A percentile compares a stretch with the other conserved stretches of the same genome.
These are phyloP conservation scores for Neopestalotiopsis sp. DNA, from an alignment of 2,329 filamentous ascomycete species.

Conservation along the genomic window DNA sequence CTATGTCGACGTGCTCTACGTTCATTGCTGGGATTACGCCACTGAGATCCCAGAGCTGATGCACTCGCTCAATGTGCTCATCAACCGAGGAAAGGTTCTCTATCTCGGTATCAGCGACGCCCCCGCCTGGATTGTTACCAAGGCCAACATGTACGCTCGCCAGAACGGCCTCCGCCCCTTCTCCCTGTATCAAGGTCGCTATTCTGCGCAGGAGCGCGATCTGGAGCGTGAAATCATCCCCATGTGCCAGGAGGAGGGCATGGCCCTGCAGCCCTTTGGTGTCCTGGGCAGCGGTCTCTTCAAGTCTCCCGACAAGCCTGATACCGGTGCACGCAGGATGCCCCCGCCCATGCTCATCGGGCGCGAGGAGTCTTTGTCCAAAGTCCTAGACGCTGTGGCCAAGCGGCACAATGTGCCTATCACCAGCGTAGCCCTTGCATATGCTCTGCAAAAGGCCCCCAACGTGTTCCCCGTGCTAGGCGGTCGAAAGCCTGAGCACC, in stretches of 20 bases:
- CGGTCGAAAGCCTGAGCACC: neutral
- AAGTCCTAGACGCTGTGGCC: neutral
- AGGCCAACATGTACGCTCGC: constrained; percentile 3
- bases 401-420: neutral
- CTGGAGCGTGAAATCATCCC: neutral
- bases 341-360: neutral
- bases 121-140: neutral
- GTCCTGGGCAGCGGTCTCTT: constrained; percentile 10
- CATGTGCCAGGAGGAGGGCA: neutral
- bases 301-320: neutral
- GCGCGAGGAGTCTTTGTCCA: neutral
- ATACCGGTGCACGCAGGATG: neutral
- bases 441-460: neutral
- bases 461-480: neutral
- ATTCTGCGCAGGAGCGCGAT: neutral
- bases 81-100: neutral
- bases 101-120: neutral
- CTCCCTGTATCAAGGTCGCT: neutral
- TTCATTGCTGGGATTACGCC: neutral
- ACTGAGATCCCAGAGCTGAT: neutral
- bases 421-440: neutral
- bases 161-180: neutral
- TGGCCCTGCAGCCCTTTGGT: neutral
- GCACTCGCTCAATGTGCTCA: neutral
- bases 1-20: constrained; percentile 46